These are phyloP conservation scores for Trypanosoma grayi DNA, from an alignment of 208 protist species.

Conservation along the genomic window DNA sequence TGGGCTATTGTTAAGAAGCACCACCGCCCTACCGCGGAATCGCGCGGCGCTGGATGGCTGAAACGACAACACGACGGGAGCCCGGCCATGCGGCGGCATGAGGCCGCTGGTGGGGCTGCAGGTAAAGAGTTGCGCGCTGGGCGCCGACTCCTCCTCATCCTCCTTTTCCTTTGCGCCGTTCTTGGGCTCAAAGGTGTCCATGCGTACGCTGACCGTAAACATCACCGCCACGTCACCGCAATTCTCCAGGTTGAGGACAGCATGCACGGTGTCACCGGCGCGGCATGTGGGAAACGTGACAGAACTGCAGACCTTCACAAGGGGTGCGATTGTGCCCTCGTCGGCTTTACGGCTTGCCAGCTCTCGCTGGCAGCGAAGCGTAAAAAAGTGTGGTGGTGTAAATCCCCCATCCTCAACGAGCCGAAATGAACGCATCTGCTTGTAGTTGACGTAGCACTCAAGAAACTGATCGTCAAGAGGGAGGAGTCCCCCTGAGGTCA, in stretches of 20 bases:
- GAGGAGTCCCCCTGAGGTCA: neutral
- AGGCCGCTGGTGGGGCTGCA: conserved; percentile 58
- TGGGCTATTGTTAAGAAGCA: conserved; percentile 40
- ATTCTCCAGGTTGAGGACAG: conserved; percentile 72
- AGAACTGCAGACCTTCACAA: neutral
- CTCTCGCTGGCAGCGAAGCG: conserved; percentile 41
- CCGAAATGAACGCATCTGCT: conserved; percentile 82
- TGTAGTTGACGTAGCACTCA: conserved; percentile 92
- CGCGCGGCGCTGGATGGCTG: conserved; percentile 30
- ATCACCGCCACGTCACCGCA: conserved; percentile 41
- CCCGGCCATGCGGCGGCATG: conserved; percentile 36
- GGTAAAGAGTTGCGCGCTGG: conserved; percentile 29
- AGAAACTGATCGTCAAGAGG: conserved; percentile 38
- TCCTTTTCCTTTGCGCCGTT: conserved; percentile 11
- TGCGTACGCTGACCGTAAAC: conserved; percentile 45
- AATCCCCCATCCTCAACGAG: conserved; percentile 62
- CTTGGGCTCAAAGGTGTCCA: conserved; percentile 25
- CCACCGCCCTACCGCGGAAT: conserved; percentile 44
- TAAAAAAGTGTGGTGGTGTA: conserved; percentile 80
- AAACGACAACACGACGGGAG: conserved; percentile 71
- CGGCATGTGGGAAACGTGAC: conserved; percentile 56
- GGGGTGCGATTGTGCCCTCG: conserved; percentile 6
- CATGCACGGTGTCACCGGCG: conserved; percentile 40
- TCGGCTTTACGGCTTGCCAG: neutral
- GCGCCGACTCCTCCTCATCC: neutral